A percentile compares a stretch with the other conserved stretches of the same genome.
These are phyloP conservation scores for Mucor mucedo DNA, from an alignment of 371 early-diverging fungal species.

Conservation along the genomic window DNA sequence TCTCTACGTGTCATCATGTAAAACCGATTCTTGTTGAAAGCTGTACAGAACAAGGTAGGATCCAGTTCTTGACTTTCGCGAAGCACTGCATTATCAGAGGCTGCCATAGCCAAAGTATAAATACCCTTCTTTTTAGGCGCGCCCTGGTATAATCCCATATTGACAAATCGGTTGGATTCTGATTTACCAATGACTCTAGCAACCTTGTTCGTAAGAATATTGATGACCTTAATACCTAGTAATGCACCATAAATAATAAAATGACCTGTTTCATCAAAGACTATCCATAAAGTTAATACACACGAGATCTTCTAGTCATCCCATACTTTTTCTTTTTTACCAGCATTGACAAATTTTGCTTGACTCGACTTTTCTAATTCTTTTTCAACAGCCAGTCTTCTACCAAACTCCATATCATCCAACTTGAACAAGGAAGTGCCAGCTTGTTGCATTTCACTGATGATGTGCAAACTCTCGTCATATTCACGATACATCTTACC, in stretches of 20 bases:
- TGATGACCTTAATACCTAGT: conserved; percentile 94
- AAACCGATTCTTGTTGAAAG: conserved; percentile 91
- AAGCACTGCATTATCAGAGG: conserved; percentile 85
- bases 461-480: conserved; percentile 85
- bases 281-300: conserved; percentile 32
- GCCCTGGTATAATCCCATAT: conserved; percentile 89
- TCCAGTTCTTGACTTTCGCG: conserved; percentile 74
- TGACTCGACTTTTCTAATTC: conserved; percentile 83
- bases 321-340: conserved; percentile 32
- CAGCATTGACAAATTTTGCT: conserved; percentile 72
- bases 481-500: conserved; percentile 91
- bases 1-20: conserved; percentile 89
- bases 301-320: background rate
- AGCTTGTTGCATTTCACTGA: conserved; percentile 89
- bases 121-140: conserved; percentile 78
- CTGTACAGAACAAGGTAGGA: conserved; percentile 90
- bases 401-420: conserved; percentile 98
- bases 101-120: conserved; percentile 86
- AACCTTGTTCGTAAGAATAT: conserved; percentile 84
- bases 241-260: conserved; percentile 90
- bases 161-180: conserved; percentile 91
- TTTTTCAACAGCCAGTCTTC: conserved; percentile 88
- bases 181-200: conserved; percentile 84
- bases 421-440: conserved; percentile 77
- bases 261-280: conserved; percentile 92